These are phyloP conservation scores for Aristolochia californica DNA, from an alignment of 164 flowering plant genomes.

Conservation along the genomic window DNA sequence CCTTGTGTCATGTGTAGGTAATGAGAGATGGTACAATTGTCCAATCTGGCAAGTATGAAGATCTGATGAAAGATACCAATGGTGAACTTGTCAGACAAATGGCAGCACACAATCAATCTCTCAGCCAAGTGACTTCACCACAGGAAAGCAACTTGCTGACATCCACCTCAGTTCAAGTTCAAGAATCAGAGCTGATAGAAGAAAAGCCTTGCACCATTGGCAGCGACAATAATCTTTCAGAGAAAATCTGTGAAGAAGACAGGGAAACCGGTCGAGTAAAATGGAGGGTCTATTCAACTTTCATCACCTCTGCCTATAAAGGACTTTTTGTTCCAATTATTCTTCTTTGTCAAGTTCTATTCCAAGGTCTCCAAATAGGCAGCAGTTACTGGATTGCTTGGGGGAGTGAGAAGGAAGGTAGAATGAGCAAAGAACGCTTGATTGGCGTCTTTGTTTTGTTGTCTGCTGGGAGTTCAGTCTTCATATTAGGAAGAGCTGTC, in stretches of 20 bases:
- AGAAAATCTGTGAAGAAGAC: conserved; percentile 38
- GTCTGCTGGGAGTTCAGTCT: conserved; percentile 71
- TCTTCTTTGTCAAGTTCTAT: conserved; percentile 63
- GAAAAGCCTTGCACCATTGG: conserved; percentile 17
- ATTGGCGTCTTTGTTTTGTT: conserved; percentile 44
- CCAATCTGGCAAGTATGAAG: conserved; percentile 65
- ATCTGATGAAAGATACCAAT: conserved; percentile 33
- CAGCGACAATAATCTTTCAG: conserved; percentile 5
- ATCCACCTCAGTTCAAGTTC: conserved; percentile 9
- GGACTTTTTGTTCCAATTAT: conserved; percentile 78
- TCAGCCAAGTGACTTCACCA: conserved; percentile 39
- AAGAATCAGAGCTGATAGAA: conserved; percentile 31
- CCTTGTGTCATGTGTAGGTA: conserved; percentile 30
- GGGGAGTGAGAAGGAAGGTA: conserved; percentile 47
- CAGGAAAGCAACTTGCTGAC: conserved; percentile 7
- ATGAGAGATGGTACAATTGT: conserved; percentile 62
- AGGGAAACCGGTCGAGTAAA: conserved; percentile 55
- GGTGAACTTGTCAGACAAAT: conserved; percentile 57
- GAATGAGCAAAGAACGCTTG: conserved; percentile 31
- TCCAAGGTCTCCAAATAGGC: conserved; percentile 67
- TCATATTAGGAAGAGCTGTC: conserved; percentile 68
- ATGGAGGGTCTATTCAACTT: conserved; percentile 62
- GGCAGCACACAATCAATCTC: conserved; percentile 44
- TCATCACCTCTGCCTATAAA: conserved; percentile 52
- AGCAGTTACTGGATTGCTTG: conserved; percentile 95